Base-by-base conservation (phyloP, 2,329 filamentous ascomycete genomes). In the Nemania bipapillata region DNA sequence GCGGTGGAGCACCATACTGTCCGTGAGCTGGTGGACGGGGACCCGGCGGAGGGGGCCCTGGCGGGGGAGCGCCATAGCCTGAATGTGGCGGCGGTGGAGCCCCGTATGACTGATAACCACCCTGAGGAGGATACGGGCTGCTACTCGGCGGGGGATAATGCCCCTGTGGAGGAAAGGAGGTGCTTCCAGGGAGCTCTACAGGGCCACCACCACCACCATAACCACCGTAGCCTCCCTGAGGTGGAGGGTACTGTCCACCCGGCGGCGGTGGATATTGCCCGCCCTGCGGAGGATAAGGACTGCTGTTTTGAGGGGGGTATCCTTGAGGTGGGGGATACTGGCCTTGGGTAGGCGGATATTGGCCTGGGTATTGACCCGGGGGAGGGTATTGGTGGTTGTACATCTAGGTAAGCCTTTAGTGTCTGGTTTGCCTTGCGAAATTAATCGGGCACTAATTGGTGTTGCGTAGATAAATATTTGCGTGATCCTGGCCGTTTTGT, bases 1-100 rank as follows among this genome's bases (percentile, higher is more conserved):
- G 76, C 77, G 63, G 77, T 17, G 81, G 80, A 24, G 80, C 83
- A 45, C 80, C 81, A 50, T 81, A 81, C 30, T 78, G 77, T 22
- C 80, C 78, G 54, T 72, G 72, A 64, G 72, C 78, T 12, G 70
- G 70, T 30, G 73, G 74, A 65, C 72, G 73, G 58, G 73, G 66
- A n/a, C 80, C 78, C 40, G 40, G 40, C 15, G 72, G 73, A 64
- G 71, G 72, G 53, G 73, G 64, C 20, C 80, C 78, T 17, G 70
- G 70, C 28, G 73, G 74, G 63, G 73, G 73, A 60, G 73, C 68
- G n/a, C 80, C 78, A 61, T 83, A 84, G 30, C 79, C 71, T 32
- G 69, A 71, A 56, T 57, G 69, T 24, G 78, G 76, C 57, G 74
- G 78, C 26, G 75, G 79, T 26, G 53, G 53, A 9, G 77, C 76